Evolutionary conservation across 1,284 basidiomycete genomes (phyloP).

Genomic region (Puccinia triticina): DNA sequence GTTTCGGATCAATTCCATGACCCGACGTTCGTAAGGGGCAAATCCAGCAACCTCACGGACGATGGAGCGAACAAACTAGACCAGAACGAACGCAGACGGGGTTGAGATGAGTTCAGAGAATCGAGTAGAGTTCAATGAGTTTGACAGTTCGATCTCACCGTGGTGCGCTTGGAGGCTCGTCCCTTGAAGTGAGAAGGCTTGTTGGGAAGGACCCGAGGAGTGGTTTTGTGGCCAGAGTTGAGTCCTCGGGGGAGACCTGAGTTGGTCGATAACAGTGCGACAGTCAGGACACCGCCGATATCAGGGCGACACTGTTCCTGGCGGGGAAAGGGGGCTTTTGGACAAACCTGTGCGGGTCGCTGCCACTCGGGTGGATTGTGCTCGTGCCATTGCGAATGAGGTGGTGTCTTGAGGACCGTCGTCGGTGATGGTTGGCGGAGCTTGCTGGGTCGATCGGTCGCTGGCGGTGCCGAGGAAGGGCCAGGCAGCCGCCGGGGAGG

Average conservation of each 20-base stretch:
- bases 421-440: not conserved
- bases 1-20: constrained; percentile 91
- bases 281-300: not conserved
- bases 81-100: constrained; percentile 62
- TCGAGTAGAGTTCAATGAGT: constrained; percentile 54
- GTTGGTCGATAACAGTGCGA: not conserved
- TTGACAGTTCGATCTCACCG: constrained; percentile 53
- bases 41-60: constrained; percentile 93
- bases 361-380: constrained; percentile 43
- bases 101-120: constrained; percentile 27
- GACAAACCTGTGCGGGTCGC: constrained; percentile 45
- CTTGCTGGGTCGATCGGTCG: not conserved
- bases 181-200: constrained; percentile 94
- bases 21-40: constrained; percentile 96
- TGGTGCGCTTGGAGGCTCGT: constrained; percentile 67
- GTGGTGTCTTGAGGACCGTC: constrained; percentile 8
- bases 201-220: constrained; percentile 74
- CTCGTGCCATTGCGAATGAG: constrained; percentile 40
- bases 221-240: constrained; percentile 92
- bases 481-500: not conserved
- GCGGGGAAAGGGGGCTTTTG: not conserved
- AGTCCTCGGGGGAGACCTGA: constrained; percentile 81
- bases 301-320: not conserved
- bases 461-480: not conserved
- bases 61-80: constrained; percentile 85